Evolutionary conservation across 192 early-diverging fungal genomes (phyloP), one percentile per base, ranked within the genome.

Genomic region (Coemansia guatemalensis): DNA sequence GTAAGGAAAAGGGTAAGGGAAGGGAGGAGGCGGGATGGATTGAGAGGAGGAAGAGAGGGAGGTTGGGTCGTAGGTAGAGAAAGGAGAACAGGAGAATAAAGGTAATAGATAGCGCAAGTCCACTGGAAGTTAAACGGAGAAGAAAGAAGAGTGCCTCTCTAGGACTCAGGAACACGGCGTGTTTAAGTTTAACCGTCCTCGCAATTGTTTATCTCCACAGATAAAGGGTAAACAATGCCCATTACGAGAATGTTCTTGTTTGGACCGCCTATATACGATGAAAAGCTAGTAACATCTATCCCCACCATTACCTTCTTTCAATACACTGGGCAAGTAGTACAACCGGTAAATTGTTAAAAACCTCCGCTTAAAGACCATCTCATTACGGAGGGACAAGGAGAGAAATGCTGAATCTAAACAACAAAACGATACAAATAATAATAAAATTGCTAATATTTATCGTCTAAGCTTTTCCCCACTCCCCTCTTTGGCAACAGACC

Each of bases 221-320:
- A 44, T 17, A 44, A 44, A 44, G 39, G 39, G 39, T 44, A 44
- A 44, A 58, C 57, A 47, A 58, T 60, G 44, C 58, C 25, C 58
- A 26, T 18, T 17, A 44, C 12, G 17, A 44, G 14, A 44, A 44
- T 17, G 14, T 44, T 44, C 39, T 44, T 44, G 39, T 44, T 44
- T 44, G 39, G 39, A 17, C 39, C 39, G 39, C 39, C 39, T 44
- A 44, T 44, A 44, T 44, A 44, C 14, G 14, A 44, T 44, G 4
- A 17, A 44, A 44, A 17, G 14, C 39, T 44, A 44, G 39, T 44
- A 44, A 17, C 39, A 17, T 17, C 4, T 44, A 44, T 17, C 39
- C 39, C 39, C 39, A 44, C 1, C 14, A 44, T 6, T 44, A 17
- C 39, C 39, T 17, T 44, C 9, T 44, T 17, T 3, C 17, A 44